Conservation (phyloP, 345 rosid species). For the Crucihimalaya himalaica region DNA sequence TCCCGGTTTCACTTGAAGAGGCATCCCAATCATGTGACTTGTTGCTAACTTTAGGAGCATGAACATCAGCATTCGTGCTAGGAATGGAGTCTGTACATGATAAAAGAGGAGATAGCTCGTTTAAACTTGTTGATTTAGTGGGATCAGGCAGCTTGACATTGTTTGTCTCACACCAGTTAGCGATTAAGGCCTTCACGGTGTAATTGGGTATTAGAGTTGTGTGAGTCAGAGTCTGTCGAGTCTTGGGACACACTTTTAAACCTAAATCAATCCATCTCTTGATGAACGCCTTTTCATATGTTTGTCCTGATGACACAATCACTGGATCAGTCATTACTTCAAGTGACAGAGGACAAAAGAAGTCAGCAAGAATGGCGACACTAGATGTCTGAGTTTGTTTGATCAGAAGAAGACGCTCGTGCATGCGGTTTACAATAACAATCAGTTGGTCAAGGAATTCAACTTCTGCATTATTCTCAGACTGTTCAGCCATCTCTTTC, state of each 20-base stretch:
- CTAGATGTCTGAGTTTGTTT: constrained; percentile 80
- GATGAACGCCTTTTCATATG: constrained; percentile 87
- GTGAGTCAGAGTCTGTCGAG: constrained; percentile 74
- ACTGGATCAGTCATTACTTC: constrained; percentile 99
- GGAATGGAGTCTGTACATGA: constrained; percentile 54
- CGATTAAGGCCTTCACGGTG: constrained; percentile 91
- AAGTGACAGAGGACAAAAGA: constrained; percentile 93
- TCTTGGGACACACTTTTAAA: constrained; percentile 93
- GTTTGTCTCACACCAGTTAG: constrained; percentile 92
- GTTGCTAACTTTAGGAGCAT: constrained; percentile 42
- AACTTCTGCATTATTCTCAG: constrained; percentile 72
- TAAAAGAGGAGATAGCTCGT: constrained; percentile 60
- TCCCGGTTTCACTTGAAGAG: constrained; percentile 47
- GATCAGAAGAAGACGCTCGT: constrained; percentile 67
- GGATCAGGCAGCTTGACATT: constrained; percentile 88
- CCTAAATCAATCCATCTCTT: constrained; percentile 94
- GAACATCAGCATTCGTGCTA: constrained; percentile 38
- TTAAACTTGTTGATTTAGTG: constrained; percentile 51
- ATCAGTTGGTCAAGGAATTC: constrained; percentile 76
- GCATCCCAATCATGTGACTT: constrained; percentile 53
- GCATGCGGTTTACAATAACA: constrained; percentile 67
- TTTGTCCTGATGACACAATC: constrained; percentile 92
- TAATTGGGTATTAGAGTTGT: constrained; percentile 91
- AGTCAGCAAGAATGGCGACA: constrained; percentile 90
- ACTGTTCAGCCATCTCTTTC: constrained; percentile 92